These are phyloP conservation scores for Tricholoma hemisulphureum DNA, from an alignment of 768 basidiomycete species.

Conservation along the genomic window DNA sequence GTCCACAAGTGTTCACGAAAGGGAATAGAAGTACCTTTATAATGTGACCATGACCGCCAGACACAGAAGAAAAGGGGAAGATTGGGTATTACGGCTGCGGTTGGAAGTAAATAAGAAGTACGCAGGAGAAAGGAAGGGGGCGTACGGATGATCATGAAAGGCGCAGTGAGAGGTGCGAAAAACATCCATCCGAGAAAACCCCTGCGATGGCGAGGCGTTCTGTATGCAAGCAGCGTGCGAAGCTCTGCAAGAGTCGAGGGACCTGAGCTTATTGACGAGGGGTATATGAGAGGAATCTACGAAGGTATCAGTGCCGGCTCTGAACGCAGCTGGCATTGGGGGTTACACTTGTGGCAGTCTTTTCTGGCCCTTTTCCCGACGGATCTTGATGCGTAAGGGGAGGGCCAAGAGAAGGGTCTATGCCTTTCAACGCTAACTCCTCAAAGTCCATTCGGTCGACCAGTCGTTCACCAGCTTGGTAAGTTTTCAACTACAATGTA, in stretches of 20 bases:
- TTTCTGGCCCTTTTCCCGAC: conserved; percentile 19
- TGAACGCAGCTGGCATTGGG: neutral
- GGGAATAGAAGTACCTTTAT: conserved; percentile 50
- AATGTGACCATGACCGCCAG: conserved; percentile 86
- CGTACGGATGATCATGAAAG: conserved; percentile 76
- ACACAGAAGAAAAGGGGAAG: conserved; percentile 82
- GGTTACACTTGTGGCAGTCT: conserved; percentile 8
- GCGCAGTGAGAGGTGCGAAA: conserved; percentile 69
- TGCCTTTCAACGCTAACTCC: conserved; percentile 69
- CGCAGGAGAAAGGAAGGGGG: conserved; percentile 2
- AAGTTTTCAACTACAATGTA: conserved; percentile 51
- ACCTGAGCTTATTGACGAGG: conserved; percentile 40
- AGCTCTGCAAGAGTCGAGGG: conserved; percentile 46
- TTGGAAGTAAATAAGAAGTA: neutral
- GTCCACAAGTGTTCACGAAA: neutral
- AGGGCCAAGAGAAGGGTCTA: conserved; percentile 73
- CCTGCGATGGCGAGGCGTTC: conserved; percentile 62
- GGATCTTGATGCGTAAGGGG: conserved; percentile 28
- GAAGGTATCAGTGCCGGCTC: neutral
- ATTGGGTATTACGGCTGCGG: conserved; percentile 74
- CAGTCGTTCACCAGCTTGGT: conserved; percentile 63
- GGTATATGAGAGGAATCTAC: conserved; percentile 68
- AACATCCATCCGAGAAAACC: conserved; percentile 68
- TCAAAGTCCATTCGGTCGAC: conserved; percentile 78
- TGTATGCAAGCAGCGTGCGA: conserved; percentile 46